These are phyloP conservation scores for Epichloe gansuensis DNA, from an alignment of 2,329 filamentous ascomycete genomes.

Conservation along the genomic window DNA sequence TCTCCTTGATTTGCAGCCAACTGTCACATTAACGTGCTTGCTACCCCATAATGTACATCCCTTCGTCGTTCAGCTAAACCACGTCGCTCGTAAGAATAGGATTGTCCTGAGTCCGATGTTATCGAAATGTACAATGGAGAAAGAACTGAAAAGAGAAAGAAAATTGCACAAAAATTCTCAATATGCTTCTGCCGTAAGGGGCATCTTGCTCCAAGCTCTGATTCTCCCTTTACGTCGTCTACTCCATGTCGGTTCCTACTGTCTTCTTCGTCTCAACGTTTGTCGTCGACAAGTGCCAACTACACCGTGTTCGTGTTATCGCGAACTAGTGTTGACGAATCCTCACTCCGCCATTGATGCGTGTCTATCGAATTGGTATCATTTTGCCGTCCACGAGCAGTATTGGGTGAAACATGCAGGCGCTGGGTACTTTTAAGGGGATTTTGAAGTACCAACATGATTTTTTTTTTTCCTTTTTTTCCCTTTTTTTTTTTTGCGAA, in stretches of 20 bases:
- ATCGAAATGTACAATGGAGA: neutral
- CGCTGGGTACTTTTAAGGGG: too few species aligned
- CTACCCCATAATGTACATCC: neutral
- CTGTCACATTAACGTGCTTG: neutral
- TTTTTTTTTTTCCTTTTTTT: too few species aligned
- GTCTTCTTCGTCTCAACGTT: neutral
- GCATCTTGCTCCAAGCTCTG: neutral
- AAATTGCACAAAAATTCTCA: neutral
- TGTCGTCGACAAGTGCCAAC: neutral
- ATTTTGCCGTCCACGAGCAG: too few species aligned
- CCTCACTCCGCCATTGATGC: neutral
- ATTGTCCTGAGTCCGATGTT: neutral
- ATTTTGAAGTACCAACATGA: too few species aligned
- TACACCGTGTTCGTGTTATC: neutral
- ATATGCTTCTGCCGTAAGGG: neutral
- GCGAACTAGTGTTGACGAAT: neutral
- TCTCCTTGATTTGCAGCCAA: neutral
- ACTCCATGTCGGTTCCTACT: neutral
- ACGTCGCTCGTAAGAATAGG: neutral
- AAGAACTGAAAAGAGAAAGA: neutral
- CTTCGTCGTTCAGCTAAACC: neutral
- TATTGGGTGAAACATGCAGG: too few species aligned
- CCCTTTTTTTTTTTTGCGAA: too few species aligned
- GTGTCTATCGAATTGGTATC: too few species aligned
- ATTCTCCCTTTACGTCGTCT: neutral